Evolutionary conservation across 1,284 basidiomycete species (phyloP).

Genomic region (Chalciporus sp.): DNA sequence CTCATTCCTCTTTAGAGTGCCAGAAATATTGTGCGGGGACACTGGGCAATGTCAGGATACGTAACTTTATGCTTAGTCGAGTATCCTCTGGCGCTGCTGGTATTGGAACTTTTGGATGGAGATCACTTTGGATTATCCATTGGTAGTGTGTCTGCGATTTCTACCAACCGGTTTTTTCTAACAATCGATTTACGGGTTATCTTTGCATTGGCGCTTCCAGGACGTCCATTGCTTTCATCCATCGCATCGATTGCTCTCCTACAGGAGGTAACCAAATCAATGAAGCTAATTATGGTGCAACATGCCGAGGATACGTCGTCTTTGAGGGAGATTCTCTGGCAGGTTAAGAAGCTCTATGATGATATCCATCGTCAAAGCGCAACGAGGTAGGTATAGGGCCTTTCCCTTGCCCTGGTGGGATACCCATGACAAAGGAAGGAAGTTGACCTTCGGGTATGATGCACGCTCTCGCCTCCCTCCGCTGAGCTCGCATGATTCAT

Average conservation of each 20-base stretch:
- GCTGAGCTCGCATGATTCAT: neutral
- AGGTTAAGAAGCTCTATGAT: constrained; percentile 31
- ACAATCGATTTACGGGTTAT: constrained; percentile 19
- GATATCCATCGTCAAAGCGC: constrained; percentile 27
- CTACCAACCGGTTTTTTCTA: too few relatives aligned
- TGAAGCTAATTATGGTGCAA: constrained; percentile 17
- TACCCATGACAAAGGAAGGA: constrained; percentile 35
- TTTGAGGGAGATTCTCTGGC: constrained; percentile 12
- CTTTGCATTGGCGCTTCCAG: constrained; percentile 17
- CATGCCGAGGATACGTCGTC: constrained; percentile 7
- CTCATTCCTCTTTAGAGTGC: constrained; percentile 37
- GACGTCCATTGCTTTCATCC: constrained; percentile 15
- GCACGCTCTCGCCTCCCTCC: constrained; percentile 29
- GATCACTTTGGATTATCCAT: constrained; percentile 21
- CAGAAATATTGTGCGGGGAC: constrained; percentile 29
- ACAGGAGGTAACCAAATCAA: constrained; percentile 17
- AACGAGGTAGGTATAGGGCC: constrained; percentile 17
- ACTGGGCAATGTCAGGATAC: constrained; percentile 31
- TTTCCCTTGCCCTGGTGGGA: constrained; percentile 14
- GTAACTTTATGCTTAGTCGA: constrained; percentile 34
- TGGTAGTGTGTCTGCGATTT: constrained; percentile 12
- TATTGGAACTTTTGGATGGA: constrained; percentile 37
- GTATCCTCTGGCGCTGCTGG: constrained; percentile 34
- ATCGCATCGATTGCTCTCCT: constrained; percentile 27
- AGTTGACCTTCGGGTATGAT: constrained; percentile 39